Evolutionary conservation across 805 yeast genomes (phyloP).

Genomic region (Saturnispora hagleri): DNA sequence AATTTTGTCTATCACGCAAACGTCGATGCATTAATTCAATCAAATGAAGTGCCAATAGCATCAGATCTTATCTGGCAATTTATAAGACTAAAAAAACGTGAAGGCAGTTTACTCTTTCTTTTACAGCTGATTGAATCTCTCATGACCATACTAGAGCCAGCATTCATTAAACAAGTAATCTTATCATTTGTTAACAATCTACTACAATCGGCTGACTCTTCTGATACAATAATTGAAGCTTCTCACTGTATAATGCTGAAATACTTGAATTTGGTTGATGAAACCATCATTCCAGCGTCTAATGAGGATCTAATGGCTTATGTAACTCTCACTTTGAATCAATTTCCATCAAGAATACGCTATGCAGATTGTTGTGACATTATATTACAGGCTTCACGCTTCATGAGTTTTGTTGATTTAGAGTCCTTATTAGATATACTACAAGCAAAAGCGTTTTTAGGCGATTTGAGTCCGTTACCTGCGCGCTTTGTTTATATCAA

Average conservation of each 20-base stretch:
- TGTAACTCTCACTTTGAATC: conserved; percentile 24
- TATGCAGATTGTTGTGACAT: conserved; percentile 46
- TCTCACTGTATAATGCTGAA: conserved; percentile 51
- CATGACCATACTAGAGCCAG: conserved; percentile 27
- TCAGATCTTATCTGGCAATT: conserved; percentile 21
- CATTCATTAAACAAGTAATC: conserved; percentile 23
- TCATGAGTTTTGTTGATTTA: neutral
- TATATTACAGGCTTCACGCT: conserved; percentile 26
- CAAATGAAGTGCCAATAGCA: conserved; percentile 18
- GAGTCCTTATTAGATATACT: conserved; percentile 7
- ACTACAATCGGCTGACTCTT: conserved; percentile 15
- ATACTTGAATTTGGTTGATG: conserved; percentile 19
- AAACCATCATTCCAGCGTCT: neutral
- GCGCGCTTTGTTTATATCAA: neutral
- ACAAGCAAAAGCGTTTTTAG: neutral
- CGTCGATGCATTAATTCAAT: conserved; percentile 15
- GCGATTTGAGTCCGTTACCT: conserved; percentile 10
- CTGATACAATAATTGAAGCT: conserved; percentile 40
- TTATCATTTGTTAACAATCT: conserved; percentile 21
- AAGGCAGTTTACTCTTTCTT: conserved; percentile 36
- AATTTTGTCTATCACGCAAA: conserved; percentile 45
- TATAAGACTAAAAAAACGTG: neutral
- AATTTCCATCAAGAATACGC: conserved; percentile 50
- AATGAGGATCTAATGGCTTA: neutral
- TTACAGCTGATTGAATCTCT: conserved; percentile 41